phyloP scores from a whole-genome alignment of 2,329 filamentous ascomycete species.

The Atkinsonella hypoxylon region DNA sequence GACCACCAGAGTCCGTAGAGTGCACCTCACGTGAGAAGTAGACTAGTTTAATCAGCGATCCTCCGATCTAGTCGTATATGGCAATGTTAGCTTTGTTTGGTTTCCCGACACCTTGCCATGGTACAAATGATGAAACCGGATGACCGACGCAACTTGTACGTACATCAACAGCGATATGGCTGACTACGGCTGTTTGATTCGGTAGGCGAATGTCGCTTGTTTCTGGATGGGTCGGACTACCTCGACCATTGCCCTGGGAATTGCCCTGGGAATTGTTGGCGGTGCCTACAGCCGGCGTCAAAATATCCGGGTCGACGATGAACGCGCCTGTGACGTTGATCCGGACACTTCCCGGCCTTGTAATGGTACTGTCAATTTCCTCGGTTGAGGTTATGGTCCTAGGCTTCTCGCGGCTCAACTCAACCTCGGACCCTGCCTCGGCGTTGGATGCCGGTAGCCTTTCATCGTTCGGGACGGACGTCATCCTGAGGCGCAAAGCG shows the following conservation, averaged over 20 bases:
- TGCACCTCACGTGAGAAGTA: slow-evolving; percentile 88
- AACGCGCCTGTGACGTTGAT: slow-evolving; percentile 97
- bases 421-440: slow-evolving; percentile 1
- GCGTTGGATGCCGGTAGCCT: slow-evolving; percentile 1
- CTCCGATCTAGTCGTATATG: slow-evolving; percentile 59
- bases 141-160: slow-evolving; percentile 22
- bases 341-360: slow-evolving; percentile 59
- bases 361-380: slow-evolving; percentile 47
- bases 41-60: slow-evolving; percentile 89
- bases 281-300: slow-evolving; percentile 32
- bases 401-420: background rate
- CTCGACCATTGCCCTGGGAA: slow-evolving; percentile 28
- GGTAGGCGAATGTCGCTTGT: slow-evolving; percentile 92
- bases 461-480: slow-evolving; percentile 5
- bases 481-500: slow-evolving; percentile 7
- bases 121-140: no score
- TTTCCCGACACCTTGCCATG: no score
- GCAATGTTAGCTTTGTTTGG: background rate
- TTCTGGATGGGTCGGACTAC: slow-evolving; percentile 45
- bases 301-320: slow-evolving; percentile 74
- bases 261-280: slow-evolving; percentile 18
- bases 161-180: slow-evolving; percentile 94
- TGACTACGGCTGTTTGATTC: slow-evolving; percentile 89
- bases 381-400: slow-evolving; percentile 35
- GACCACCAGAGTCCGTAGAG: slow-evolving; percentile 69